Evolutionary conservation across 129 eudicot genomes (phyloP).

Genomic region (Apium graveolens): DNA sequence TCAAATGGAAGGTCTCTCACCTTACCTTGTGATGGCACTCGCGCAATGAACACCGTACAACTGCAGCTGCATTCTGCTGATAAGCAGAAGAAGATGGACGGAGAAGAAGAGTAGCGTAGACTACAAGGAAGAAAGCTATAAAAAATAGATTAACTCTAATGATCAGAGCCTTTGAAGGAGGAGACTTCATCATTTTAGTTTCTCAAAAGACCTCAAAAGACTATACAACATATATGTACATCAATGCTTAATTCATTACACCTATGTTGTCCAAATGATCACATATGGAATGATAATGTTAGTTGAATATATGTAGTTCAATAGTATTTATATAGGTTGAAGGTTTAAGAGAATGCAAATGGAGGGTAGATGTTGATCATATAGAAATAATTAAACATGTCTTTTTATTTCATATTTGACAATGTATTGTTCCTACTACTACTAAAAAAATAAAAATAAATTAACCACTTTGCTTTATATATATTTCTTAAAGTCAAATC

Average conservation of each 20-base stretch:
- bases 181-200: constrained; percentile 9
- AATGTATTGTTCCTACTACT: not conserved
- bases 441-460: not conserved
- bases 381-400: not conserved
- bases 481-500: not conserved
- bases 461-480: not conserved
- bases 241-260: not conserved
- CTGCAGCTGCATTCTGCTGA: constrained; percentile 35
- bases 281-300: constrained; percentile 1
- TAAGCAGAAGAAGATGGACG: constrained; percentile 47
- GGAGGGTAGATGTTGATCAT: not conserved
- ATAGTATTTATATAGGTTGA: too few relatives aligned
- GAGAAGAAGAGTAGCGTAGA: constrained; percentile 60
- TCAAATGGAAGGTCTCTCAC: not conserved
- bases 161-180: constrained; percentile 7
- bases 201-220: not conserved
- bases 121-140: constrained; percentile 30
- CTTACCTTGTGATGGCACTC: constrained; percentile 54
- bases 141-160: not conserved
- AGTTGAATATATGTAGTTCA: not conserved
- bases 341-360: not conserved
- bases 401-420: not conserved
- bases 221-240: not conserved
- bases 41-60: constrained; percentile 56
- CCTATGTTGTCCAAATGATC: not conserved